Evolutionary conservation across 1,139 yeast genomes (phyloP).

Genomic region (Eremothecium coryli): DNA sequence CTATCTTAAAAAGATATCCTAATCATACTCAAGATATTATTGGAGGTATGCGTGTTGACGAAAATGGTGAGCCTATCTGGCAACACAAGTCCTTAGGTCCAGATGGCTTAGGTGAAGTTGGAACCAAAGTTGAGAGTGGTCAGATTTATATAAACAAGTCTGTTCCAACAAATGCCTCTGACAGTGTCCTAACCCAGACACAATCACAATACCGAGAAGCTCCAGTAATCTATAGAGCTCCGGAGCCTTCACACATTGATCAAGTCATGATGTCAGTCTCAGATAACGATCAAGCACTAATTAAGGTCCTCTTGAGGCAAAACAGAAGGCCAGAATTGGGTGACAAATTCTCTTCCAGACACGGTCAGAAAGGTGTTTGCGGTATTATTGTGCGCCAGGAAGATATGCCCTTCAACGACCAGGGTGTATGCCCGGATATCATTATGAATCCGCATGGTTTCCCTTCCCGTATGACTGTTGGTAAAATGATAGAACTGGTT

Average conservation of each 20-base stretch:
- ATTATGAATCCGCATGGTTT: slow-evolving; percentile 99
- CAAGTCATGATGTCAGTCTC: slow-evolving; percentile 97
- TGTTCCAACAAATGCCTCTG: slow-evolving; percentile 82
- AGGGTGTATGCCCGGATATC: slow-evolving; percentile 86
- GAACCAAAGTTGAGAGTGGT: slow-evolving; percentile 81
- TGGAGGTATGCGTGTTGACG: slow-evolving; percentile 84
- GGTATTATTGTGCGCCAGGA: slow-evolving; percentile 95
- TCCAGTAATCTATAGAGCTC: slow-evolving; percentile 85
- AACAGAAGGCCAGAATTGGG: slow-evolving; percentile 97
- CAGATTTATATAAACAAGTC: slow-evolving; percentile 90
- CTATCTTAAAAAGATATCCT: slow-evolving; percentile 81
- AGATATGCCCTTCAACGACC: slow-evolving; percentile 89
- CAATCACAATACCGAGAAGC: slow-evolving; percentile 69
- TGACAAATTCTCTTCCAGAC: slow-evolving; percentile 88
- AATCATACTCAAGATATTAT: slow-evolving; percentile 88
- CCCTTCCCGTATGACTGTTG: slow-evolving; percentile 99
- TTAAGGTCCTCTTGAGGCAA: slow-evolving; percentile 85
- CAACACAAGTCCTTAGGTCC: slow-evolving; percentile 84
- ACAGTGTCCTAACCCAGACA: slow-evolving; percentile 48
- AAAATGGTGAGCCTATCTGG: slow-evolving; percentile 67
- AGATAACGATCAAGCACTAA: slow-evolving; percentile 88
- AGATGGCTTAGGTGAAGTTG: slow-evolving; percentile 96
- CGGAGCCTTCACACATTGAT: slow-evolving; percentile 91
- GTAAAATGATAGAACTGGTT: slow-evolving; percentile 92
- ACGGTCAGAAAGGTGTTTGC: slow-evolving; percentile 79